phyloP scores from a whole-genome alignment of 139 green algal species.

The Coccomyxa sp. region DNA sequence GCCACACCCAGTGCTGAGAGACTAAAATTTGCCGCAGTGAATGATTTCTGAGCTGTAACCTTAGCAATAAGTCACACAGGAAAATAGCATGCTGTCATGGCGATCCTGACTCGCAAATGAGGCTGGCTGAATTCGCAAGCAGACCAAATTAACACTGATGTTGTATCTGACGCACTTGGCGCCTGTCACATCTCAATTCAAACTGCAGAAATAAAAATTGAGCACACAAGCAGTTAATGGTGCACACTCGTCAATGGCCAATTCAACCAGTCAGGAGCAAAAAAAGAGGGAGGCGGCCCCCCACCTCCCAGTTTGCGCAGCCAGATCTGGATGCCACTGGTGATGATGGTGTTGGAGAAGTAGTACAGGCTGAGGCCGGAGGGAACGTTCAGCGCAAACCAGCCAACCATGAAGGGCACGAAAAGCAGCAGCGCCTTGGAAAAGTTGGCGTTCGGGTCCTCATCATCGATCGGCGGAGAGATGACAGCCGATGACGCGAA shows the following conservation, averaged over 20 bases:
- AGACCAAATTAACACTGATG: not conserved
- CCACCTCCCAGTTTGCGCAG: conserved; percentile 82
- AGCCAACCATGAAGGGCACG: conserved; percentile 86
- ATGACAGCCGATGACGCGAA: conserved; percentile 51
- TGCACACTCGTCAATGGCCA: not conserved
- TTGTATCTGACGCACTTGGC: not conserved
- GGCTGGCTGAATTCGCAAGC: no score
- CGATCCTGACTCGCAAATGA: no score
- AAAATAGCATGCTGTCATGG: not conserved
- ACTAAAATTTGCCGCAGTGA: no score
- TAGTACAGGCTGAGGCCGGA: conserved; percentile 88
- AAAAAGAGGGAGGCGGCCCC: not conserved
- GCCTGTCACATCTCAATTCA: not conserved
- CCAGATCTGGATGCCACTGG: conserved; percentile 57
- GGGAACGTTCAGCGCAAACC: conserved; percentile 85
- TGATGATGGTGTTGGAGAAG: conserved; percentile 80
- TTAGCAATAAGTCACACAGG: not conserved
- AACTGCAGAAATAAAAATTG: not conserved
- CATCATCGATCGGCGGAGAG: conserved; percentile 45
- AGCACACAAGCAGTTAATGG: not conserved
- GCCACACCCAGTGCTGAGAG: not conserved
- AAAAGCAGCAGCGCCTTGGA: conserved; percentile 32
- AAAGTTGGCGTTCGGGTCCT: conserved; percentile 28
- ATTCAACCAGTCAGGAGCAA: not conserved
- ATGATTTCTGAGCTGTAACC: no score